Evolutionary conservation across 306 rosid species (phyloP).

Genomic region (Lathyrus sativus): DNA sequence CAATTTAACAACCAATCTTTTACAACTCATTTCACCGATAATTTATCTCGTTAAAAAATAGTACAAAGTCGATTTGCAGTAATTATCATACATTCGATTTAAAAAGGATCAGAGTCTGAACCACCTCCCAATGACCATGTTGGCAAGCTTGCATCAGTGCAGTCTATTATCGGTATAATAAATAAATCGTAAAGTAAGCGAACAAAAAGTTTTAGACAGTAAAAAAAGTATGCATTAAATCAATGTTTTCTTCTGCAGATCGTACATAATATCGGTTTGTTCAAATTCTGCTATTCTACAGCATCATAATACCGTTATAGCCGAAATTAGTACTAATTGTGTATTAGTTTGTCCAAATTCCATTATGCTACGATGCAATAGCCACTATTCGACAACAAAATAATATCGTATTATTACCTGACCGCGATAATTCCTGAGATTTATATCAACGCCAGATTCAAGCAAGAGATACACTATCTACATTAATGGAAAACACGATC

Average conservation of each 20-base stretch:
- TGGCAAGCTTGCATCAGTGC: conserved; percentile 99
- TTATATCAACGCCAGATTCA: too few relatives aligned
- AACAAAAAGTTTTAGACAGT: background rate
- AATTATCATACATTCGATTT: too few relatives aligned
- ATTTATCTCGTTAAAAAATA: too few relatives aligned
- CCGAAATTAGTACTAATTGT: background rate
- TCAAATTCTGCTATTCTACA: background rate
- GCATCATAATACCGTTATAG: background rate
- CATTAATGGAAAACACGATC: too few relatives aligned
- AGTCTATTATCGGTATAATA: conserved; percentile 60
- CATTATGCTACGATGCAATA: background rate
- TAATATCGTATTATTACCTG: too few relatives aligned
- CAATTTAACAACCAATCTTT: conserved; percentile 28
- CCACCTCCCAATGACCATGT: too few relatives aligned
- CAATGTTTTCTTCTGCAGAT: background rate
- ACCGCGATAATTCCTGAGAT: too few relatives aligned
- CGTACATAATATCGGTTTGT: background rate
- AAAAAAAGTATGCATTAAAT: background rate
- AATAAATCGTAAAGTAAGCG: conserved; percentile 13
- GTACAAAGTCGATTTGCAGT: too few relatives aligned
- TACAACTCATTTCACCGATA: too few relatives aligned
- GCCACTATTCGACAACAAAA: background rate
- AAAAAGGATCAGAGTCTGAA: too few relatives aligned
- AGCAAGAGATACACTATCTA: too few relatives aligned
- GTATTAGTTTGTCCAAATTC: background rate